phyloP scores from a whole-genome alignment of 257 asterid genomes.

The Striga asiatica region DNA sequence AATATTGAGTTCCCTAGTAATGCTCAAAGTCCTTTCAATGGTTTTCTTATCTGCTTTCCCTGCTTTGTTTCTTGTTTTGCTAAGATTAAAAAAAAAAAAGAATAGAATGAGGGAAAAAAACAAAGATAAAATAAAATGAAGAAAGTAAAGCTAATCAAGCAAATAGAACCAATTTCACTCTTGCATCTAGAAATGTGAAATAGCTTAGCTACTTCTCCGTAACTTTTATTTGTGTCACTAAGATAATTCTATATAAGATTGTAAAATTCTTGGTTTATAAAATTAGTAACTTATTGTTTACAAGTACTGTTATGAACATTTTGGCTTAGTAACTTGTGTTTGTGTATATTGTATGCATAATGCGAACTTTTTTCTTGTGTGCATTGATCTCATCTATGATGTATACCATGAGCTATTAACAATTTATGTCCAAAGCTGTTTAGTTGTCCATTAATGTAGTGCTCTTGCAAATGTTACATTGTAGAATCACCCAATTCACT shows the following conservation, averaged over 20 bases:
- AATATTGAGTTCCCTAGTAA: background rate
- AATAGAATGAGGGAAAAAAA: too few relatives aligned
- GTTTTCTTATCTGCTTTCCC: too few relatives aligned
- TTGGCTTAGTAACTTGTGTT: background rate
- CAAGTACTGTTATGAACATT: background rate
- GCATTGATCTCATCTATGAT: slow-evolving; percentile 8
- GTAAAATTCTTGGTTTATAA: background rate
- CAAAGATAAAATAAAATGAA: too few relatives aligned
- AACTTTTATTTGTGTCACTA: background rate
- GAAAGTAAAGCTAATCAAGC: too few relatives aligned
- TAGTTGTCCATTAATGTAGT: background rate
- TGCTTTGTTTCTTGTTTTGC: too few relatives aligned
- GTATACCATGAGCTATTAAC: background rate
- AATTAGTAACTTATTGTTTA: background rate
- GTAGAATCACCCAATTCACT: background rate
- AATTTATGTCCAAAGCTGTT: background rate
- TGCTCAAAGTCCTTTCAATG: slow-evolving; percentile 9
- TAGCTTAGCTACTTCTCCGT: background rate
- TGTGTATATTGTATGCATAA: background rate
- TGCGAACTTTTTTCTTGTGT: background rate
- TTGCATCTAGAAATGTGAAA: slow-evolving; percentile 2
- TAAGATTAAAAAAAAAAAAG: background rate
- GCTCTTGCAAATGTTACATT: too few relatives aligned
- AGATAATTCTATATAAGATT: background rate
- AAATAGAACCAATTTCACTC: background rate